Evolutionary conservation across 352 stramenopile genomes (phyloP), one percentile per base, ranked within the genome.

Genomic region (Stramenopiles sp.): DNA sequence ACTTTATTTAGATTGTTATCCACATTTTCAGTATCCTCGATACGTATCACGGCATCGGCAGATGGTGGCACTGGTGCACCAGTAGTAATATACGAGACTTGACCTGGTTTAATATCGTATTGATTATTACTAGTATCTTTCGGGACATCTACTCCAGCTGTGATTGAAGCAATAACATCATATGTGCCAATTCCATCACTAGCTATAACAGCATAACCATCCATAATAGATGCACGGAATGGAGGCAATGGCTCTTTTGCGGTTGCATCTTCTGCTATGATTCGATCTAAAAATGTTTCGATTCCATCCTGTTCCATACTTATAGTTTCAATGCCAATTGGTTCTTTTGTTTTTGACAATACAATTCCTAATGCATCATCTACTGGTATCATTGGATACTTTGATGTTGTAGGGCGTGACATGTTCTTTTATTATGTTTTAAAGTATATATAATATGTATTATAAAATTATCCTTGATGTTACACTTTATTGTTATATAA

Each of bases 191-290:
- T 83, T 78, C 89, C 89, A 43, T 94, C 88, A 4, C 87, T 85
- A n/a, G 90, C 87, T 0, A 94, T 83, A 0, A 98, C 90, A 1
- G 93, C 94, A 84, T 98, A 99, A 32, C 95, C 95, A 85, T 99
- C 95, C 93, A 98, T 98, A 74, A 98, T 97, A 63, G 92, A 97
- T 31, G 94, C 93, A n/a, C 90, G 91, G 81, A 97, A 97, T 1
- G 91, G 87, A 1, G 95, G 95, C 80, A 98, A 85, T n/a, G 92
- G 88, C 65, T 93, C 90, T 85, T 90, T 78, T 78, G 87, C 81
- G 38, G 65, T n/a, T 6, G 92, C 78, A 78, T 87, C 81, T 30
- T 84, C 7, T 13, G 81, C 84, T 30, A 89, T 81, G 29, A 86
- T 82, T 43, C 80, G 53, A 43, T 81, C 78, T 53, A n/a, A n/a